phyloP scores from a whole-genome alignment of 768 basidiomycete genomes.

The Termitomyces titanicus region DNA sequence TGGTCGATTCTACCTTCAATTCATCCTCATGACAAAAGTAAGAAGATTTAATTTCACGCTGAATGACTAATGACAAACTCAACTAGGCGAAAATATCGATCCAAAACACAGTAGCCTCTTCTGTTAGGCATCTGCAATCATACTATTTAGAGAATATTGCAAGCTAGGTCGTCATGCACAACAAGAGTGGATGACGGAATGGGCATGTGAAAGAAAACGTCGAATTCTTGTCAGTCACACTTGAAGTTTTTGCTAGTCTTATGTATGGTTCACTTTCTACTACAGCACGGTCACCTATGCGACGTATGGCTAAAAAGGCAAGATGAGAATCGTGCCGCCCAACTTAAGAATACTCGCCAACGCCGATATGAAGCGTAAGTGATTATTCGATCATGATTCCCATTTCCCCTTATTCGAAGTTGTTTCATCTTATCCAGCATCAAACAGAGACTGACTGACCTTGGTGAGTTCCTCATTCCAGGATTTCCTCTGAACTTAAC shows the following conservation, averaged over 20 bases:
- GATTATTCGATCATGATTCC: background rate
- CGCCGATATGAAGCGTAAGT: slow-evolving; percentile 1
- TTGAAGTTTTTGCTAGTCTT: background rate
- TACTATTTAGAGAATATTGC: background rate
- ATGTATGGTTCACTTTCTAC: background rate
- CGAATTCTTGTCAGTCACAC: too few species aligned
- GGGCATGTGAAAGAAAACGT: background rate
- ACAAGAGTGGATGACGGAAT: background rate
- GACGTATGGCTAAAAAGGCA: background rate
- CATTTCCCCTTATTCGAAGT: background rate
- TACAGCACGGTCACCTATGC: background rate
- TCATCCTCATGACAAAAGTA: too few species aligned
- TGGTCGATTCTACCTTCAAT: too few species aligned
- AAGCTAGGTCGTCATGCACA: background rate
- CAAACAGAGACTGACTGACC: background rate
- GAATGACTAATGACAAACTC: too few species aligned
- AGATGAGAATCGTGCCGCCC: background rate
- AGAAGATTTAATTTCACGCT: too few species aligned
- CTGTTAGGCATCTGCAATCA: background rate
- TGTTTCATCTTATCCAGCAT: background rate
- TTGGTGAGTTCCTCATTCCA: background rate
- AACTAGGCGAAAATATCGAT: too few species aligned
- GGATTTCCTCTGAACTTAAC: background rate
- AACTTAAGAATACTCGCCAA: background rate
- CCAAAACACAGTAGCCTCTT: background rate